A percentile compares a stretch with the other conserved stretches of the same genome.
Evolutionary conservation across 1,284 basidiomycete species (phyloP).

Genomic region (Malassezia psittaci): DNA sequence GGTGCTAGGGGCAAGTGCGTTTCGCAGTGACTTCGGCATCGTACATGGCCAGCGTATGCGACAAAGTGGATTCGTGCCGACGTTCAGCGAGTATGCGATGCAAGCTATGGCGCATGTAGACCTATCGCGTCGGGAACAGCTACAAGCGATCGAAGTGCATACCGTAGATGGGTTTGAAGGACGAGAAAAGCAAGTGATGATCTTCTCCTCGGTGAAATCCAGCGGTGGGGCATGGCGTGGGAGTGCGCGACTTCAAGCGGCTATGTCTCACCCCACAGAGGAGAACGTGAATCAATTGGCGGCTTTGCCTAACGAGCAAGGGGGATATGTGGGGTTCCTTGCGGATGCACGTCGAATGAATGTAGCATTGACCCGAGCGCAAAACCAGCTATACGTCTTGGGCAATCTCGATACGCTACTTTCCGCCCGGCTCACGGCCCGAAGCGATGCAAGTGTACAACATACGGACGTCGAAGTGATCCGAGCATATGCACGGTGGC

Average conservation of each 20-base stretch:
- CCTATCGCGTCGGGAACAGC: conserved; percentile 23
- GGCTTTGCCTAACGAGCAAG: conserved; percentile 12
- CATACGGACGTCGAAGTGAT: conserved; percentile 21
- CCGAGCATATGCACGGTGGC: conserved; percentile 20
- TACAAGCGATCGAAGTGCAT: conserved; percentile 64
- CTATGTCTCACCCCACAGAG: conserved; percentile 10
- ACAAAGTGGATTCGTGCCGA: neutral
- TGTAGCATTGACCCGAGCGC: conserved; percentile 87
- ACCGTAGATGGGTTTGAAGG: conserved; percentile 94
- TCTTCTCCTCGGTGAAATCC: conserved; percentile 83
- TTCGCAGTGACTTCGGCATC: neutral
- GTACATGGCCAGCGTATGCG: neutral
- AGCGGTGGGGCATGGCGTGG: conserved; percentile 51
- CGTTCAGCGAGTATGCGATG: conserved; percentile 6
- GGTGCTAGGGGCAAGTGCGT: conserved; percentile 20
- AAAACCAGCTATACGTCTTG: conserved; percentile 77
- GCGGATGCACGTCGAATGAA: conserved; percentile 93
- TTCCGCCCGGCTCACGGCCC: conserved; percentile 49
- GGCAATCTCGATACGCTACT: conserved; percentile 66
- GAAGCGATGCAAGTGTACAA: conserved; percentile 20
- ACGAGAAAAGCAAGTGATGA: conserved; percentile 85
- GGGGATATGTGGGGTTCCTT: conserved; percentile 68
- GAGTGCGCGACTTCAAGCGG: conserved; percentile 55
- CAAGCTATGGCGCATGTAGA: conserved; percentile 6
- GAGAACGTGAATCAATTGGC: conserved; percentile 8